Evolutionary conservation across 805 yeast species (phyloP).

Genomic region (Candida sonorensis): DNA sequence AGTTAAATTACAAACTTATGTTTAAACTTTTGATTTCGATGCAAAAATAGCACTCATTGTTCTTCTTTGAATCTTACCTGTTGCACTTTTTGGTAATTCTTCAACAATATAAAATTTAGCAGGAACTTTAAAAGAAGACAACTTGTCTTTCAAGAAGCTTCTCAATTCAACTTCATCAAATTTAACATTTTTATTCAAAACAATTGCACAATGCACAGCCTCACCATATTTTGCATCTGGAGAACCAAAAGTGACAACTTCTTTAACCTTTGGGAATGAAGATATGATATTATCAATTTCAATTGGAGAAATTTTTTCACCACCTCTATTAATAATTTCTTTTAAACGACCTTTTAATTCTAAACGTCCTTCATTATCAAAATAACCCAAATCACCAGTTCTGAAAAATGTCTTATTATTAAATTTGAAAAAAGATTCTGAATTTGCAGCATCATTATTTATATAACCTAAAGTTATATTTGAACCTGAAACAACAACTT

Average conservation of each 20-base stretch:
- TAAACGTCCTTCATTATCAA: constrained; percentile 53
- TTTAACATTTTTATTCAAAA: constrained; percentile 35
- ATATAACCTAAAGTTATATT: constrained; percentile 69
- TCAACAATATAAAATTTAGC: constrained; percentile 49
- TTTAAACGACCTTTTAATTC: constrained; percentile 64
- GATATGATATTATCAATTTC: constrained; percentile 59
- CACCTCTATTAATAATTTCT: constrained; percentile 71
- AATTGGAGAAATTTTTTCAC: constrained; percentile 70
- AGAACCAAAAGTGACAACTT: constrained; percentile 67
- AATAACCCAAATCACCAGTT: constrained; percentile 72
- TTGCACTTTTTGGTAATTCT: constrained; percentile 65
- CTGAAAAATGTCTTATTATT: constrained; percentile 36
- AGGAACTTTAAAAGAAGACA: constrained; percentile 59
- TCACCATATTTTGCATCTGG: constrained; percentile 66
- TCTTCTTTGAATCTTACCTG: constrained; percentile 71
- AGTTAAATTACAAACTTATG: too few species aligned
- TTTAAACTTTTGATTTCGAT: constrained; percentile 27
- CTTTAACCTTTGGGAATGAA: constrained; percentile 55
- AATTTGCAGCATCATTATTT: constrained; percentile 65
- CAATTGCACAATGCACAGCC: constrained; percentile 64
- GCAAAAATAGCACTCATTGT: constrained; percentile 49
- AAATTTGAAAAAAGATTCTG: constrained; percentile 36
- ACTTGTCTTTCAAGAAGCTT: constrained; percentile 35
- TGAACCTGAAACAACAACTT: constrained; percentile 59
- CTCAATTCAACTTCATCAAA: constrained; percentile 38